Evolutionary conservation across 345 rosid genomes (phyloP).

Genomic region (Diplotaxis tenuifolia): DNA sequence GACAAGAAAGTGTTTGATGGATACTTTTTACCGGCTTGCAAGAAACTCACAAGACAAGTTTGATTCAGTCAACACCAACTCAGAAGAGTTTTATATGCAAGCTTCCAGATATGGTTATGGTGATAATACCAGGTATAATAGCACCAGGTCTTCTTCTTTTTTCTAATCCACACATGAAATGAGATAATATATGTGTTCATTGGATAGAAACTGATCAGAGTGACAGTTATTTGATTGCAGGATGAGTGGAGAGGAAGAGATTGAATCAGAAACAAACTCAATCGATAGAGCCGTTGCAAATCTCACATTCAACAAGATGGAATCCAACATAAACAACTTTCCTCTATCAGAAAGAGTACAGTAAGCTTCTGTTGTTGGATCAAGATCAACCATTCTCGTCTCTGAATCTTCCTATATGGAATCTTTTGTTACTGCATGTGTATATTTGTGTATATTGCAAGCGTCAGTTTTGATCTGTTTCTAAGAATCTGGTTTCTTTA

Average conservation of each 20-base stretch:
- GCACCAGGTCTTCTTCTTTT: not conserved
- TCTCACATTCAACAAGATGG: constrained; percentile 69
- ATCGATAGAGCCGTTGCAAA: constrained; percentile 80
- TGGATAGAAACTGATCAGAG: constrained; percentile 4
- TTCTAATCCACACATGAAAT: not conserved
- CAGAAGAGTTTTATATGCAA: constrained; percentile 26
- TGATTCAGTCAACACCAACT: constrained; percentile 26
- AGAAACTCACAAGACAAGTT: constrained; percentile 47
- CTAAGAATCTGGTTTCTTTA: constrained; percentile 24
- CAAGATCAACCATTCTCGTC: constrained; percentile 9
- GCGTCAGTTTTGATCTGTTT: constrained; percentile 40
- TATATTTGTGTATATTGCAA: constrained; percentile 28
- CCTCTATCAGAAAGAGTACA: constrained; percentile 35
- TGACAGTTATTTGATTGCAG: constrained; percentile 38
- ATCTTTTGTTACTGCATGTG: constrained; percentile 7
- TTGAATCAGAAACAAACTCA: constrained; percentile 67
- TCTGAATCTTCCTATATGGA: constrained; percentile 1
- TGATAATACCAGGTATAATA: constrained; percentile 28
- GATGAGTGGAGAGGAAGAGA: constrained; percentile 38
- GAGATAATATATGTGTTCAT: not conserved
- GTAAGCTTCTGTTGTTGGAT: constrained; percentile 21
- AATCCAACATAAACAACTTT: constrained; percentile 38
- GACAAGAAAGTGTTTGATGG: constrained; percentile 73
- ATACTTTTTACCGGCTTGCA: constrained; percentile 86
- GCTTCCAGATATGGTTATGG: constrained; percentile 27